Evolutionary conservation across 257 asterid species (phyloP), one percentile per base, ranked within the genome.

Genomic region (Rehmannia glutinosa): DNA sequence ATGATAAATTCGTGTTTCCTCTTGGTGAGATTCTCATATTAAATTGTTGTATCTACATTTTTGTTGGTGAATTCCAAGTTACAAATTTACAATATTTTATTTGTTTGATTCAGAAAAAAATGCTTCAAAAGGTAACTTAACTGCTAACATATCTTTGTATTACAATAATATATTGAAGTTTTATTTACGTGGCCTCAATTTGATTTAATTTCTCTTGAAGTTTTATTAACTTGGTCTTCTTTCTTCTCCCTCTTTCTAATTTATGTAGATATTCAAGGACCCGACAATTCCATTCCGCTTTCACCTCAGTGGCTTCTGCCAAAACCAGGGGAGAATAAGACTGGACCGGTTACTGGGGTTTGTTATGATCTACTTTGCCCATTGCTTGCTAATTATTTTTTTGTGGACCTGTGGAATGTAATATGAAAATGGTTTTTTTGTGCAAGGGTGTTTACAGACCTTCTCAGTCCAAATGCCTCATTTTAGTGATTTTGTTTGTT

Each of bases 251-350:
- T 56, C 36, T 24, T 20, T 66, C 27, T 74, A 41, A 60, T 73
- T 35, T 68, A 12, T 78, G 76, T 72, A 93, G 99, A 88, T 81
- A 67, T 75, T 73, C 89, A 83, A 74, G 95, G 81, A 81, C 69
- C 87, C 12, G 86, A 85, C 80, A 77, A 69, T 79, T 61, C 91
- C 70, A 84, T 94, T 63, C 96, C 99, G 41, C 97, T 94, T 50
- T 88, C 97, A 64, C 99, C 99, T 4, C 97, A 94, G 81, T 94
- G 99, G 99, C 97, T 89, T 68, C 86, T 81, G 50, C 83, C 97
- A 45, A 94, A 91, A 75, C 70, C 84, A 10, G 98, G 91, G 80
- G 99, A 94, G 74, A 82, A 49, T 51, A 94, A 87, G 82, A 69
- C 87, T 79, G 96, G 84, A 68, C 69, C 69, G 9, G 76, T 68